Evolutionary conservation across 257 asterid species (phyloP), one percentile per base, ranked within the genome.

Genomic region (Capsicum chinense): DNA sequence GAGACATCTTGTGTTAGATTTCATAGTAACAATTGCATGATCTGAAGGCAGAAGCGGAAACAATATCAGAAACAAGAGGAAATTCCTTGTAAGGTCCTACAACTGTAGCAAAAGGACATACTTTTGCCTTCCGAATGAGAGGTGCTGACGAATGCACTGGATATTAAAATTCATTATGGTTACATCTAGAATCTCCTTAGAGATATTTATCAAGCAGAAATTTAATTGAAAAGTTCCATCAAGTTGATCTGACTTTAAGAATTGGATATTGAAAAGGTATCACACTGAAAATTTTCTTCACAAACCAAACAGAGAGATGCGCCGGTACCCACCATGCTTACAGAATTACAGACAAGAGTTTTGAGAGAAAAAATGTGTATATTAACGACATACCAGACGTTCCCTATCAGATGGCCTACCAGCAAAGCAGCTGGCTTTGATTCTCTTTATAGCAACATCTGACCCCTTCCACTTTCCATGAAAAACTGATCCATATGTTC

Each of bases 381-480:
- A 74, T 13, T 33, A 54, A 7, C 33, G 82, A 54, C 89, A 85
- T 93, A 97, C 99, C 97, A 93, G 86, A 67, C 99, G 99, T 84
- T 95, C 97, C 88, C 99, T 93, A 87, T 97, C 99, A 84, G 99
- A 92, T 74, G 98, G 98, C 89, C 91, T 93, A 70, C 97, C 99
- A 73, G 95, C 90, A 93, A 97, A 97, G 93, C 99, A 97, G 90
- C 99, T 93, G 57, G 98, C 97, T 86, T 97, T 97, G 82, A 97
- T 97, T 89, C 97, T 92, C 90, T 95, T 95, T 86, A 97, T 93
- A 47, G 99, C 99, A 14, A 97, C 98, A 90, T 97, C 98, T 1
- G 99, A 95, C 76, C 99, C 99, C 91, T 85, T 97, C 99, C 99
- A 97, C 87, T 97, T 97, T 78, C 99, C 99, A 86, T 97, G 97